A percentile compares a stretch with the other conserved stretches of the same genome.
Evolutionary conservation across 257 asterid genomes (phyloP).

Genomic region (Mitragyna speciosa): DNA sequence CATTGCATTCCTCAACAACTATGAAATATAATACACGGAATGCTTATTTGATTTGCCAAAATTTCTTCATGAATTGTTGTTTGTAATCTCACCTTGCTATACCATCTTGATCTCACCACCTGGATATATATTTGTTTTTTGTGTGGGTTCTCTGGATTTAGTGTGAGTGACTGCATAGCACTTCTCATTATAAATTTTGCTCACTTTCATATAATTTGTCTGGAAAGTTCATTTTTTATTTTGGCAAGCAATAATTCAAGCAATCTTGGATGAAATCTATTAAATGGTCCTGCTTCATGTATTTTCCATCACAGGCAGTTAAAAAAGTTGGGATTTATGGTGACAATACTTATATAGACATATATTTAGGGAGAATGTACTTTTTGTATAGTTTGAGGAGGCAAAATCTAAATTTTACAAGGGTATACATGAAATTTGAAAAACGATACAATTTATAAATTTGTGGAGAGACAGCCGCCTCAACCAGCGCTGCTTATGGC

Average conservation of each 20-base stretch:
- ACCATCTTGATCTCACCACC: background rate
- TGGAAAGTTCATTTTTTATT: background rate
- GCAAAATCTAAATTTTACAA: no score
- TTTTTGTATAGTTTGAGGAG: no score
- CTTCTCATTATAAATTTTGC: background rate
- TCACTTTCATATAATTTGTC: background rate
- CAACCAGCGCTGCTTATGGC: no score
- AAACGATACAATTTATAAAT: no score
- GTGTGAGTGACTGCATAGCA: background rate
- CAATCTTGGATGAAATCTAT: background rate
- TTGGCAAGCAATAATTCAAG: background rate
- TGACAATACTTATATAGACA: background rate
- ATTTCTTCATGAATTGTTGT: background rate
- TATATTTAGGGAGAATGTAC: no score
- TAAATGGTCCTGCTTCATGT: background rate
- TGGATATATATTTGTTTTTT: background rate
- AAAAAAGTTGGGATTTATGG: no score
- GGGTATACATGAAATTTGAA: no score
- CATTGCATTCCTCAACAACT: background rate
- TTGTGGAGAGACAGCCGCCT: no score
- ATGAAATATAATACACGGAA: background rate
- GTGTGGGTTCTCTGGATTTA: background rate
- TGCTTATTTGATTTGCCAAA: background rate
- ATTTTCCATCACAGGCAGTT: background rate
- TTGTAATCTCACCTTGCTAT: background rate